These are phyloP conservation scores for Oryza brachyantha DNA, from an alignment of 176 grass and related monocot species.

Conservation along the genomic window DNA sequence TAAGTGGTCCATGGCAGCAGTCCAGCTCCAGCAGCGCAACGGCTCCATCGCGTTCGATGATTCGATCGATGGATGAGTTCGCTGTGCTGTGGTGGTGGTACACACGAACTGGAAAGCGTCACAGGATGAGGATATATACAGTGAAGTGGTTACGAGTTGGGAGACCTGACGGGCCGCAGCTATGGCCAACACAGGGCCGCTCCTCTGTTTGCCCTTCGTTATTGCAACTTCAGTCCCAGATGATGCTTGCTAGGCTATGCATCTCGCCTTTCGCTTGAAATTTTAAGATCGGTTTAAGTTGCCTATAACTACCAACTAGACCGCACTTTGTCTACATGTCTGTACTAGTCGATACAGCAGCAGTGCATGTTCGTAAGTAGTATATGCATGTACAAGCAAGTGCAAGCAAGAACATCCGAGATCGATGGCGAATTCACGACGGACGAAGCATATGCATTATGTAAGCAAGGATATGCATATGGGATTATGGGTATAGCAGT, in stretches of 20 bases:
- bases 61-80: background rate
- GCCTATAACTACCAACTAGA: background rate
- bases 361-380: background rate
- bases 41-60: background rate
- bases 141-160: conserved; percentile 30
- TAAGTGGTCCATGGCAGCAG: background rate
- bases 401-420: background rate
- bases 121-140: background rate
- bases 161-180: no score
- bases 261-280: no score
- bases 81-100: background rate
- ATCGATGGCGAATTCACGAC: background rate
- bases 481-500: no score
- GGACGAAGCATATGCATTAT: background rate
- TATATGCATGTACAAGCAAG: background rate
- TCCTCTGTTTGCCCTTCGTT: background rate
- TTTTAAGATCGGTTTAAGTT: background rate
- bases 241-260: no score
- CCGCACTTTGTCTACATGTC: background rate
- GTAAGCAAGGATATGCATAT: background rate
- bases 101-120: background rate
- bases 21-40: background rate
- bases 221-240: background rate
- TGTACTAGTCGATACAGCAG: background rate
- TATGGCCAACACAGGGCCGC: background rate